These are phyloP conservation scores for Begonia loranthoides DNA, from an alignment of 306 rosid species.

Conservation along the genomic window DNA sequence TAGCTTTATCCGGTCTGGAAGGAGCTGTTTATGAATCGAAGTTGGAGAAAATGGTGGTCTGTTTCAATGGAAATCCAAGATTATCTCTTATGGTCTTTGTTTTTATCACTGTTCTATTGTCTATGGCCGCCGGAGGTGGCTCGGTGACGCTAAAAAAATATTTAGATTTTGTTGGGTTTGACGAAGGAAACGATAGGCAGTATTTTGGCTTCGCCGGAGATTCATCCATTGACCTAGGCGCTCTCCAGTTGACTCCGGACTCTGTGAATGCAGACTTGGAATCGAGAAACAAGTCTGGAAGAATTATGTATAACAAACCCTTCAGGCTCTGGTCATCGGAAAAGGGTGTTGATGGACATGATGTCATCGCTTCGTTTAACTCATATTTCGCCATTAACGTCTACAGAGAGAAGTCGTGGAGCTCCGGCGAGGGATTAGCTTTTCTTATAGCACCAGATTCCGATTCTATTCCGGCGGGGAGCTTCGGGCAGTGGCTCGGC, in stretches of 20 bases:
- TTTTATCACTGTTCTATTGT: too few relatives aligned
- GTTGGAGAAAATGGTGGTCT: too few relatives aligned
- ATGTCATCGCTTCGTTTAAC: conserved; percentile 32
- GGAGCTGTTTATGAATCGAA: too few relatives aligned
- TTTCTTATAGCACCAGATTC: conserved; percentile 28
- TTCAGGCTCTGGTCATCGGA: conserved; percentile 26
- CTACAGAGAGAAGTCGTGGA: conserved; percentile 4
- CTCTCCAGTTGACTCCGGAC: conserved; percentile 39
- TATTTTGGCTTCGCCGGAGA: neutral
- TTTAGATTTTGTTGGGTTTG: too few relatives aligned
- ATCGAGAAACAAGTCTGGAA: conserved; percentile 16
- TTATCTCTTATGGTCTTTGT: too few relatives aligned
- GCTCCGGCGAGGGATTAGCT: conserved; percentile 27
- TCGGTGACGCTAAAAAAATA: too few relatives aligned
- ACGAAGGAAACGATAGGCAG: too few relatives aligned
- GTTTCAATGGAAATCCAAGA: too few relatives aligned
- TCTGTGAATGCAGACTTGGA: neutral
- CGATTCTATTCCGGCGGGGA: conserved; percentile 11
- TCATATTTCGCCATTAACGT: conserved; percentile 25
- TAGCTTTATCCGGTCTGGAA: too few relatives aligned
- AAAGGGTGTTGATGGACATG: conserved; percentile 6
- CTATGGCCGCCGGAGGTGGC: too few relatives aligned
- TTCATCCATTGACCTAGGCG: conserved; percentile 2
- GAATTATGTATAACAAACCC: conserved; percentile 20
- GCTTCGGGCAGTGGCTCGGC: conserved; percentile 36